Evolutionary conservation across 768 basidiomycete species (phyloP).

Genomic region (Cyclocybe aegerita): DNA sequence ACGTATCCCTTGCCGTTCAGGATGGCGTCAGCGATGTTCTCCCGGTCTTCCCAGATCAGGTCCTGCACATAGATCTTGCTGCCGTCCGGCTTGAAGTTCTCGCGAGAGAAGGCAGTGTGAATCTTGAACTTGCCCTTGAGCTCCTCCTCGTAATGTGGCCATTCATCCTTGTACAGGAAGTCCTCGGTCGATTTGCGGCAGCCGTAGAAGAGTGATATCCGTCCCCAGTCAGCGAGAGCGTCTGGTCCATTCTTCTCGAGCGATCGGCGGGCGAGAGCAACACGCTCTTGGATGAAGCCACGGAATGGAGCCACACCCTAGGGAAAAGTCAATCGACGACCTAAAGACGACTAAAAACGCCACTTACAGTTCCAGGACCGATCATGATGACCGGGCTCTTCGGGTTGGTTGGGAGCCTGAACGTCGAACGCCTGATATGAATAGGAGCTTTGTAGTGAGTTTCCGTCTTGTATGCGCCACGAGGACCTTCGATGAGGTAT

Average conservation of each 20-base stretch:
- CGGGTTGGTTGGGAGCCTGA: constrained; percentile 95
- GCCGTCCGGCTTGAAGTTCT: constrained; percentile 86
- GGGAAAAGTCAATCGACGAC: constrained; percentile 7
- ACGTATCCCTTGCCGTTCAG: constrained; percentile 95
- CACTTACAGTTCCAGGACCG: constrained; percentile 93
- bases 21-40: constrained; percentile 83
- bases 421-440: constrained; percentile 94
- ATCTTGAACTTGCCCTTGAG: constrained; percentile 90
- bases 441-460: constrained; percentile 82
- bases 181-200: constrained; percentile 89
- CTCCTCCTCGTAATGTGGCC: constrained; percentile 84
- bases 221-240: constrained; percentile 94
- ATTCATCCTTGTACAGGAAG: constrained; percentile 94
- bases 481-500: constrained; percentile 90
- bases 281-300: constrained; percentile 97
- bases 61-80: constrained; percentile 99
- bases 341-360: not conserved
- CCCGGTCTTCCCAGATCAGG: constrained; percentile 84
- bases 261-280: constrained; percentile 91
- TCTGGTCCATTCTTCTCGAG: constrained; percentile 95
- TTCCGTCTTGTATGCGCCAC: constrained; percentile 76
- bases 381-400: constrained; percentile 99
- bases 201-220: constrained; percentile 93
- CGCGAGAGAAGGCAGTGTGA: constrained; percentile 88
- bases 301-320: constrained; percentile 99